These are phyloP conservation scores for Cladophialophora immunda DNA, from an alignment of 2,329 filamentous ascomycete species.

Conservation along the genomic window DNA sequence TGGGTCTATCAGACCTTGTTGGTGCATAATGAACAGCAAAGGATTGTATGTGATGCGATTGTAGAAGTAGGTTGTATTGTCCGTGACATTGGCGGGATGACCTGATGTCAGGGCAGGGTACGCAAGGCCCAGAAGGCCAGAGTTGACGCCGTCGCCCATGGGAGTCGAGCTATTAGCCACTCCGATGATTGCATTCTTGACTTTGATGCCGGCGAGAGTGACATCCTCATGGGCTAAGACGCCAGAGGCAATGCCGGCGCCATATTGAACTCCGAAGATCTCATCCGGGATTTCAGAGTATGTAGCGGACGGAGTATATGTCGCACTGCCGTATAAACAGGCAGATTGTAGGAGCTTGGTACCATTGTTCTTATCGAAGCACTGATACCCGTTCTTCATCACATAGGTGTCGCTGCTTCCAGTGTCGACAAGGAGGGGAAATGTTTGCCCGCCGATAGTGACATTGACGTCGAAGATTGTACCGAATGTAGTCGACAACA, in stretches of 20 bases:
- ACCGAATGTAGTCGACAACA: slow-evolving; percentile 18
- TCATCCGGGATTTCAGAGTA: slow-evolving; percentile 40
- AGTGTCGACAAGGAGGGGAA: slow-evolving; percentile 56
- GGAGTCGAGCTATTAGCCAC: slow-evolving; percentile 55
- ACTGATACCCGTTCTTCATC: slow-evolving; percentile 46
- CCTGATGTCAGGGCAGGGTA: slow-evolving; percentile 60
- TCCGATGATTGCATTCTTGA: slow-evolving; percentile 56
- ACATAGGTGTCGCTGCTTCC: slow-evolving; percentile 61
- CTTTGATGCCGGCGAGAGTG: slow-evolving; percentile 39
- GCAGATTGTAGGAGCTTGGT: slow-evolving; percentile 20
- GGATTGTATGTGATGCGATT: slow-evolving; percentile 56
- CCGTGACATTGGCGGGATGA: slow-evolving; percentile 38
- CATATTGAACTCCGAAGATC: slow-evolving; percentile 41
- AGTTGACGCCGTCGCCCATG: slow-evolving; percentile 55
- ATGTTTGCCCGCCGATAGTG: slow-evolving; percentile 45
- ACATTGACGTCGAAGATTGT: slow-evolving; percentile 29
- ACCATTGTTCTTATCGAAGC: slow-evolving; percentile 43
- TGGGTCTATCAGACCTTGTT: slow-evolving; percentile 47
- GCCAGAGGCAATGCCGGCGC: slow-evolving; percentile 41
- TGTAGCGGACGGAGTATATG: slow-evolving; percentile 34
- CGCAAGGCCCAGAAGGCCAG: slow-evolving; percentile 61
- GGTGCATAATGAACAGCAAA: slow-evolving; percentile 61
- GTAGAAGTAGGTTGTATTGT: slow-evolving; percentile 40
- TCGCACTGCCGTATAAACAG: slow-evolving; percentile 38
- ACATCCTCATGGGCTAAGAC: slow-evolving; percentile 41